A percentile compares a stretch with the other conserved stretches of the same genome.
Conservation (phyloP, 805 yeast genomes). For the Metschnikowia drakensbergensis region DNA sequence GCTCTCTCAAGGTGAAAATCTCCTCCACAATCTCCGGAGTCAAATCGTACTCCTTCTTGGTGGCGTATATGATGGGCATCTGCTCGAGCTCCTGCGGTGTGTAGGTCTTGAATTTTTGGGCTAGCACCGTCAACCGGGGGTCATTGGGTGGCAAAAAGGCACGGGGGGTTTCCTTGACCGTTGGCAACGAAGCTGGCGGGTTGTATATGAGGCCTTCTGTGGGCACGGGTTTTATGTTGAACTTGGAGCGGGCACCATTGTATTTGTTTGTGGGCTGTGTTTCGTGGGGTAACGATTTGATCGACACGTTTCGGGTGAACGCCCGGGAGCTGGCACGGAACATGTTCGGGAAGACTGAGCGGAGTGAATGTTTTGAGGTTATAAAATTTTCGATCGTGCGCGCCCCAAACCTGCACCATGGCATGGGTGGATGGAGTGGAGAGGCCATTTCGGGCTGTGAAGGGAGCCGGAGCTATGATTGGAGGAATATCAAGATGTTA, state of each 20-base stretch:
- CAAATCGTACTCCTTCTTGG: slow-evolving; percentile 45
- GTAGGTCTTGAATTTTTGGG: slow-evolving; percentile 25
- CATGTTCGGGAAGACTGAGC: slow-evolving; percentile 1
- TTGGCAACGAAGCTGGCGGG: slow-evolving; percentile 54
- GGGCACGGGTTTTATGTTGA: slow-evolving; percentile 56
- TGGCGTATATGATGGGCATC: slow-evolving; percentile 41
- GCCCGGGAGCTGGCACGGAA: slow-evolving; percentile 10
- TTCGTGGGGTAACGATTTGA: slow-evolving; percentile 30
- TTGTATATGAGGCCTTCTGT: slow-evolving; percentile 60
- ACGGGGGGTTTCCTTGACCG: slow-evolving; percentile 59
- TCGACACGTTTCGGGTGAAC: slow-evolving; percentile 15
- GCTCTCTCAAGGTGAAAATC: slow-evolving; percentile 51
- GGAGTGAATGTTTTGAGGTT: neutral
- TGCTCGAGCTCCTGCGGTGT: slow-evolving; percentile 32
- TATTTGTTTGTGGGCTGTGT: slow-evolving; percentile 49
- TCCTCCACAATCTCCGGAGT: slow-evolving; percentile 55
- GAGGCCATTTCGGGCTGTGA: too few species aligned
- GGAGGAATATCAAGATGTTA: too few species aligned
- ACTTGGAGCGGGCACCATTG: slow-evolving; percentile 61
- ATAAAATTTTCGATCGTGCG: slow-evolving; percentile 4
- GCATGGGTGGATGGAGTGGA: neutral
- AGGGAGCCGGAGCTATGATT: too few species aligned
- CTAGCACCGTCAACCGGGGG: slow-evolving; percentile 45
- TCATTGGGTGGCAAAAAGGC: slow-evolving; percentile 64
- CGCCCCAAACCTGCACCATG: neutral